Evolutionary conservation across 805 yeast genomes (phyloP).

Genomic region (Candida awuae): DNA sequence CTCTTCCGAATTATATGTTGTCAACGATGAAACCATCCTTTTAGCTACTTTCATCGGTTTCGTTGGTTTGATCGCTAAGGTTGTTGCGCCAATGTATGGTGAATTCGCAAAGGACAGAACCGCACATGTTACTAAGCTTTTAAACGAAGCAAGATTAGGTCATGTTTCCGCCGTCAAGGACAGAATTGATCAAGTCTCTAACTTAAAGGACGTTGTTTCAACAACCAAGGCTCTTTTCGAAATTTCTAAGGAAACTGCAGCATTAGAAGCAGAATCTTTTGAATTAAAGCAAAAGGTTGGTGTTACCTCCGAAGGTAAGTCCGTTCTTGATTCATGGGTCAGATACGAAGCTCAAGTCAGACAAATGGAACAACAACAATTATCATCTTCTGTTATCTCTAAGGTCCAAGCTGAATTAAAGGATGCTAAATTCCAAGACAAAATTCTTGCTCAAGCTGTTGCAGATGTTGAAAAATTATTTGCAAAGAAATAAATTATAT

Average conservation of each 20-base stretch:
- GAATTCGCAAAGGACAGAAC: constrained; percentile 87
- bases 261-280: constrained; percentile 89
- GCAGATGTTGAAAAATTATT: constrained; percentile 86
- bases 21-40: constrained; percentile 90
- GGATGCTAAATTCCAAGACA: constrained; percentile 90
- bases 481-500: constrained; percentile 27
- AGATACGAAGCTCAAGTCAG: constrained; percentile 96
- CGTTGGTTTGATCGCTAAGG: constrained; percentile 68
- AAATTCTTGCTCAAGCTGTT: constrained; percentile 82
- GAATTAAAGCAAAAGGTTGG: constrained; percentile 88
- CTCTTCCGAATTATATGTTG: constrained; percentile 84
- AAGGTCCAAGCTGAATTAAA: constrained; percentile 80
- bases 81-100: constrained; percentile 89
- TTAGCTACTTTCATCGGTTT: constrained; percentile 74
- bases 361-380: constrained; percentile 90
- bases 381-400: constrained; percentile 75
- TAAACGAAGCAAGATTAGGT: constrained; percentile 80
- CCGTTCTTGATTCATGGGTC: constrained; percentile 97
- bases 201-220: constrained; percentile 83
- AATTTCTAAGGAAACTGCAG: constrained; percentile 93
- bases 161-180: constrained; percentile 90
- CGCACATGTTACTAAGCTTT: constrained; percentile 41
- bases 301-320: constrained; percentile 82
- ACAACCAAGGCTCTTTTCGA: constrained; percentile 90
- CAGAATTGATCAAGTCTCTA: constrained; percentile 82